Evolutionary conservation across 2,329 filamentous ascomycete species (phyloP), one percentile per base, ranked within the genome.

Genomic region (Aaosphaeria arxii): DNA sequence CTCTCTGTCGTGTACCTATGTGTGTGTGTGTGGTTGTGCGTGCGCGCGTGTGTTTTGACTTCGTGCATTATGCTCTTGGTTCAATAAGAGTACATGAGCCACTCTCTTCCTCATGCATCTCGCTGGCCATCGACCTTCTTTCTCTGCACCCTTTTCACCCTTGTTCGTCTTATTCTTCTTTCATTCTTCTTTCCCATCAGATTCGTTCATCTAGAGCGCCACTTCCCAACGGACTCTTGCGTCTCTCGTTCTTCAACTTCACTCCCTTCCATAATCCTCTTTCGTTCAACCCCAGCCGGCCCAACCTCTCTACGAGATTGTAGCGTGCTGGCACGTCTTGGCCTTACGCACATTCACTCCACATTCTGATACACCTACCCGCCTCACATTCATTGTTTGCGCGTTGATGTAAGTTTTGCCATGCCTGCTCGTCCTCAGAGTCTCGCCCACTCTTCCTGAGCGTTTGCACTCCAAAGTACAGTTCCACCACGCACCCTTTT

Each of bases 311-410:
- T 24, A 24, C 17, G 53, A 53, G 48, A 51, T 45, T 38, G 28
- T 41, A 46, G 36, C 62, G 67, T 70, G 66, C 67, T 67, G 67
- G 66, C 66, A 69, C 67, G 64, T 65, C 64, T 68, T 68, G 64
- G 62, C 64, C 58, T 52, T 55, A 63, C 63, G 56, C 53, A 50
- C 52, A 61, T 51, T 56, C 33, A 52, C 52, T 61, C 56, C 55
- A 53, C 44, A 54, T 49, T 49, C 55, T 56, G 55, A 61, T 50
- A 62, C 59, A 59, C 47, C 40, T 50, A 46, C 54, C 51, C 53
- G 57, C 57, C 54, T 56, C 60, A 57, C 55, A 55, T 58, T 61
- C 50, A 54, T 46, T 57, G 58, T 49, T 56, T 61, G 61, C 55
- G 58, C 59, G 57, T 67, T 58, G 56, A 66, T 61, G 66, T 70